Evolutionary conservation across 106 monocot genomes (phyloP).

Genomic region (Dactylorhiza incarnata): DNA sequence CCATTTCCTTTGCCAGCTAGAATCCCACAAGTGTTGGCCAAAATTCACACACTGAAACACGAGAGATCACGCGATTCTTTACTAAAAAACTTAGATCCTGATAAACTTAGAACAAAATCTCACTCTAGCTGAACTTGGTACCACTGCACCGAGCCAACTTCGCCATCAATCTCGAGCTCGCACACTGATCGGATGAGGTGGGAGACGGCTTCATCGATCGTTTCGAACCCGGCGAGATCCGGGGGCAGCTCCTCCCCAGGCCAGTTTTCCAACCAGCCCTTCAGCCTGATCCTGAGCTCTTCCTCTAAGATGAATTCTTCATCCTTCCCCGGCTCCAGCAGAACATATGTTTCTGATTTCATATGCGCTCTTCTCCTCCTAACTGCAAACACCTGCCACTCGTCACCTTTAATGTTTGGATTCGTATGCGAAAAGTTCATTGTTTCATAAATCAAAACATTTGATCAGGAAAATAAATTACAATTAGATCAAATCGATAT

Average conservation of each 20-base stretch:
- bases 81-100: too few relatives aligned
- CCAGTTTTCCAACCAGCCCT: conserved; percentile 66
- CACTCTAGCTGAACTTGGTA: conserved; percentile 75
- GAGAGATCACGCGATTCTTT: too few relatives aligned
- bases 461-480: too few relatives aligned
- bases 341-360: conserved; percentile 74
- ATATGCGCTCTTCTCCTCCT: conserved; percentile 62
- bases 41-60: too few relatives aligned
- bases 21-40: too few relatives aligned
- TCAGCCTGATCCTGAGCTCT: conserved; percentile 53
- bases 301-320: conserved; percentile 77
- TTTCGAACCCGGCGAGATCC: conserved; percentile 54
- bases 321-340: conserved; percentile 65
- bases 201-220: conserved; percentile 60
- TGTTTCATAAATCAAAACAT: too few relatives aligned
- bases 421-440: too few relatives aligned
- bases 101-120: background rate
- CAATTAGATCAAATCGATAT: too few relatives aligned
- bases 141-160: conserved; percentile 78
- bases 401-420: background rate
- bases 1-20: too few relatives aligned
- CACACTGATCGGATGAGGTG: conserved; percentile 78
- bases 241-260: conserved; percentile 54
- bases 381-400: conserved; percentile 36
- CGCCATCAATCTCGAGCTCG: conserved; percentile 78